Conservation (phyloP, 129 eudicot genomes). For the Flaveria brownii region DNA sequence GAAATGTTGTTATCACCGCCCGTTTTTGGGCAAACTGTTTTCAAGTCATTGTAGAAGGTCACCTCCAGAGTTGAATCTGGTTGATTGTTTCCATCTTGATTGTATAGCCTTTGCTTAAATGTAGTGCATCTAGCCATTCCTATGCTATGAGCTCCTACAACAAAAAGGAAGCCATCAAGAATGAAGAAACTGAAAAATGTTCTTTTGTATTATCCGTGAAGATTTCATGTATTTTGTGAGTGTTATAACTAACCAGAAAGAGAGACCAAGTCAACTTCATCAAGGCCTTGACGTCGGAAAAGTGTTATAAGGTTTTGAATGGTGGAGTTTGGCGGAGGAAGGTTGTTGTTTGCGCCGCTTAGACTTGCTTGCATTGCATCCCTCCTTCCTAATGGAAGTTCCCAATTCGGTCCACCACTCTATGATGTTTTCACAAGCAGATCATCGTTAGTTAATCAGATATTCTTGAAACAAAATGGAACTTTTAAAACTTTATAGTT, state of each 20-base stretch:
- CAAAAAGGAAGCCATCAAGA: not conserved
- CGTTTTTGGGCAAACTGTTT: conserved; percentile 58
- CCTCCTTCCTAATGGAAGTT: conserved; percentile 83
- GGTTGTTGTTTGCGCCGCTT: conserved; percentile 57
- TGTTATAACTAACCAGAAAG: conserved; percentile 63
- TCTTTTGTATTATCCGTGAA: not conserved
- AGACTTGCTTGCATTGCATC: conserved; percentile 79
- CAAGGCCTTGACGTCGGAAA: conserved; percentile 77
- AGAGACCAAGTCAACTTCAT: conserved; percentile 76
- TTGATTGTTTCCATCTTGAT: conserved; percentile 66
- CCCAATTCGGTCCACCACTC: conserved; percentile 97
- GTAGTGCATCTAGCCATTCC: conserved; percentile 83
- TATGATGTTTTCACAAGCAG: conserved; percentile 21
- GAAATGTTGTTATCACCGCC: conserved; percentile 80
- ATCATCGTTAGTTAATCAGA: not conserved
- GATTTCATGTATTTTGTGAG: not conserved
- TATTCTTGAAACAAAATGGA: not conserved
- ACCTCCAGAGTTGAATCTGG: conserved; percentile 80
- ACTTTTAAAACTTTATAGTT: no score
- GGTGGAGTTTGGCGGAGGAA: conserved; percentile 87
- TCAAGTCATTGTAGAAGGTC: conserved; percentile 64
- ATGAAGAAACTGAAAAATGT: no score
- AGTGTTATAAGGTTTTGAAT: conserved; percentile 52
- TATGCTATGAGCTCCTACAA: conserved; percentile 82
- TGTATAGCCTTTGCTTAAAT: conserved; percentile 81